Evolutionary conservation across 495 filamentous ascomycete species (phyloP).

Genomic region (Neurospora pannonica): DNA sequence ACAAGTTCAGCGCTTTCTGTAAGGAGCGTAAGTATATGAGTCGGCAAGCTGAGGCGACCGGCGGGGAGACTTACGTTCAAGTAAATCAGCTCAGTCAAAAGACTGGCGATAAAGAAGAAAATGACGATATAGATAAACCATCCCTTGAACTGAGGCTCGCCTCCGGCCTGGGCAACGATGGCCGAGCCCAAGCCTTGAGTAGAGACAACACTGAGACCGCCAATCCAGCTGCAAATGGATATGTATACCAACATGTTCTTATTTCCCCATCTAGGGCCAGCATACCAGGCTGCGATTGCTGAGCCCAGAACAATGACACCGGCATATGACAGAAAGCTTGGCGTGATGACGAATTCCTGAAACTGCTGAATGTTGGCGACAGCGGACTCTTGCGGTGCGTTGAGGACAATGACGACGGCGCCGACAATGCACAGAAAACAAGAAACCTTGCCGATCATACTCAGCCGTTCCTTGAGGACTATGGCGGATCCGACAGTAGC

Average conservation of each 20-base stretch:
- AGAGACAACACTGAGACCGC: conserved; percentile 87
- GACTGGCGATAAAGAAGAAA: conserved; percentile 78
- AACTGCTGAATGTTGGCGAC: conserved; percentile 88
- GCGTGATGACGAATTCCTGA: conserved; percentile 77
- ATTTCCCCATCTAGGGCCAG: conserved; percentile 84
- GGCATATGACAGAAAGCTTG: conserved; percentile 77
- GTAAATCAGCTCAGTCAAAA: conserved; percentile 89
- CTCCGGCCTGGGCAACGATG: conserved; percentile 75
- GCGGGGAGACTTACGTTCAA: conserved; percentile 63
- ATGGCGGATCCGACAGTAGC: conserved; percentile 90
- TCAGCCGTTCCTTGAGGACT: conserved; percentile 90
- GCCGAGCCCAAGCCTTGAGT: conserved; percentile 92
- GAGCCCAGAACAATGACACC: conserved; percentile 74
- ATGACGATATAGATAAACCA: conserved; percentile 94
- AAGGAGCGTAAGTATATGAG: conserved; percentile 17
- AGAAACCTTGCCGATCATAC: conserved; percentile 90
- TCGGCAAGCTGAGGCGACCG: not conserved
- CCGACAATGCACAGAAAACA: conserved; percentile 94
- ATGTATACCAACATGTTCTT: conserved; percentile 97
- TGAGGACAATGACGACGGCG: conserved; percentile 86
- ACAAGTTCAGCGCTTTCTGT: conserved; percentile 97
- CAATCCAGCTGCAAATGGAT: conserved; percentile 88
- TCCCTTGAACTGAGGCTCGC: conserved; percentile 81
- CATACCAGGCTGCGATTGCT: conserved; percentile 67
- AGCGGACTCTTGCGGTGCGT: conserved; percentile 78